A percentile compares a stretch with the other conserved stretches of the same genome.
phyloP scores from a whole-genome alignment of 257 asterid genomes.

The Salvia splendens region DNA sequence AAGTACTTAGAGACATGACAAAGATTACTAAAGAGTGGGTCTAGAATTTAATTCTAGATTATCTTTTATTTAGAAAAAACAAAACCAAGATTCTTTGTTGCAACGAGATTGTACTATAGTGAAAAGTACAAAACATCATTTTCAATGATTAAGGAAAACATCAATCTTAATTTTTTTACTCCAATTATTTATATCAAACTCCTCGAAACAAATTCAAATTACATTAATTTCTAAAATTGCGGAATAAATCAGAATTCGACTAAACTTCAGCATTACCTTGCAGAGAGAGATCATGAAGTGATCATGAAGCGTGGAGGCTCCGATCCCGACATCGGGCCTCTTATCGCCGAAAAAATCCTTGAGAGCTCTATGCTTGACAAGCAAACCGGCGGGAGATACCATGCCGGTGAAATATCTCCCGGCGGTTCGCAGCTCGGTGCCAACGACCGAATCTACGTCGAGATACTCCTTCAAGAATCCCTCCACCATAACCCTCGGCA shows the following conservation, averaged over 20 bases:
- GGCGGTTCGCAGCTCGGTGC: constrained; percentile 64
- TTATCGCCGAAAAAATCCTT: constrained; percentile 59
- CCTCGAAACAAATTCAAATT: no score
- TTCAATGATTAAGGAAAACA: neutral
- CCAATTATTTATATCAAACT: no score
- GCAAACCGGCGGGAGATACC: constrained; percentile 47
- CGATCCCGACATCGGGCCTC: constrained; percentile 70
- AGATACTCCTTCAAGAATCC: constrained; percentile 73
- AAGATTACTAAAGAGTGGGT: no score
- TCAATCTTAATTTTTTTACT: no score
- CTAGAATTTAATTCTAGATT: no score
- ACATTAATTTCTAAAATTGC: no score
- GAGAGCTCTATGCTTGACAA: constrained; percentile 64
- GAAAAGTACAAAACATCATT: constrained; percentile 5
- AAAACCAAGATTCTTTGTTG: no score
- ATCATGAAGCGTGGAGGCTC: constrained; percentile 52
- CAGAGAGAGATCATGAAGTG: constrained; percentile 63
- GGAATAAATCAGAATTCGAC: no score
- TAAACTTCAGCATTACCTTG: constrained; percentile 52
- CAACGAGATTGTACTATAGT: no score
- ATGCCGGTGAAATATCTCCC: constrained; percentile 70
- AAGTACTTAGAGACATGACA: no score
- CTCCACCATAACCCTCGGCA: constrained; percentile 87
- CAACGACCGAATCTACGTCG: constrained; percentile 55
- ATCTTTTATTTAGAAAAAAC: no score